Conservation (phyloP, 345 rosid species). For the Murraya koenigii region DNA sequence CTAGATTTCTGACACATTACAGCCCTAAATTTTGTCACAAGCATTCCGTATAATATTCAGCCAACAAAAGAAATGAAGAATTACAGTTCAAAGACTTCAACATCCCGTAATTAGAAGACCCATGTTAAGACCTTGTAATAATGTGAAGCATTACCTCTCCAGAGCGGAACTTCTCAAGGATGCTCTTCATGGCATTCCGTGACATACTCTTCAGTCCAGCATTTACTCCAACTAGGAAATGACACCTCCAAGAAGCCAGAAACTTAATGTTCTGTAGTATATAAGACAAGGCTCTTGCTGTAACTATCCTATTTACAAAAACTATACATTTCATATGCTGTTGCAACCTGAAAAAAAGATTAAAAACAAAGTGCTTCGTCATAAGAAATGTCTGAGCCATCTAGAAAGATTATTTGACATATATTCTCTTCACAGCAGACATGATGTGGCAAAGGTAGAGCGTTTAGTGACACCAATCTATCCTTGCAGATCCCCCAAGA, state of each 20-base stretch:
- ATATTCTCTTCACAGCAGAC: not conserved
- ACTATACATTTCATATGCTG: conserved; percentile 81
- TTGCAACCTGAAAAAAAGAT: conserved; percentile 55
- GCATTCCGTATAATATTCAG: not conserved
- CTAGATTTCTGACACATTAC: not conserved
- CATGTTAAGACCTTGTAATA: conserved; percentile 6
- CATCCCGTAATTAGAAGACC: not conserved
- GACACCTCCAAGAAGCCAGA: conserved; percentile 77
- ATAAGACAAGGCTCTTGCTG: conserved; percentile 72
- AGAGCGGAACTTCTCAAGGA: conserved; percentile 68
- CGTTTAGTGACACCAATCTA: too few relatives aligned
- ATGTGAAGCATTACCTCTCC: conserved; percentile 58
- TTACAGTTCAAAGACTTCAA: not conserved
- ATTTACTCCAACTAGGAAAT: conserved; percentile 85
- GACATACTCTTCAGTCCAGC: conserved; percentile 81
- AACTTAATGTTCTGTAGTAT: conserved; percentile 60
- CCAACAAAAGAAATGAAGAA: not conserved
- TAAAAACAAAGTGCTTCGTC: conserved; percentile 11
- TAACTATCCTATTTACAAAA: conserved; percentile 87
- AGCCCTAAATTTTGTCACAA: conserved; percentile 6
- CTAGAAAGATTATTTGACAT: not conserved
- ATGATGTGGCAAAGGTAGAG: not conserved
- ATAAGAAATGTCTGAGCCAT: conserved; percentile 5
- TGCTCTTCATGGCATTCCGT: conserved; percentile 56
- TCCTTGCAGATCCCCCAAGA: not conserved